Evolutionary conservation across 306 rosid genomes (phyloP), one percentile per base, ranked within the genome.

Genomic region (Sophora flavescens): DNA sequence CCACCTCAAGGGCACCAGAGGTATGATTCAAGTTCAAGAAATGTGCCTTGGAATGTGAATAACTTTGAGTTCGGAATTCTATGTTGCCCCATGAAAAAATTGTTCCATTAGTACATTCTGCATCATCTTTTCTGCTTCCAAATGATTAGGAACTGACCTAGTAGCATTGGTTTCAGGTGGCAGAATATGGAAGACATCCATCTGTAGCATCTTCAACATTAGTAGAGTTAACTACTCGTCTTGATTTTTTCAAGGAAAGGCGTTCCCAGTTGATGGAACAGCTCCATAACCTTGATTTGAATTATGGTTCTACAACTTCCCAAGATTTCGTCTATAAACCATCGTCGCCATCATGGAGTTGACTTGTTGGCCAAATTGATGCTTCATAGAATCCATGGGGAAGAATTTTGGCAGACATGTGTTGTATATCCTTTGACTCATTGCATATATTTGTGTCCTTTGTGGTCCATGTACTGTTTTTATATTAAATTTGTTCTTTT

Each of bases 261-360:
- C 99, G 99, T 48, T 92, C 97, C 0, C 96, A 96, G 88, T 83
- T 96, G 80, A 92, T 96, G 97, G 99, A 96, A 73, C 99, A 96
- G 80, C 99, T 96, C 68, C 99, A 96, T 84, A 92, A 92, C 87
- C 99, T 96, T 12, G 99, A 96, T 82, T 86, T 93, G 80, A 92
- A 89, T 80, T 96, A 92, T 36, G 97, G 98, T 58, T 82, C 93
- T 36, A 75, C 96, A 13, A 83, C 91, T 78, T 80, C 94, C 18
- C 93, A 87, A 87, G 96, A 89, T 80, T 81, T 89, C 62, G 82
- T 85, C 77, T 92, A 84, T 82, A 96, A 91, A 86, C 93, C 96
- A 12, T 79, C 97, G 0, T 93, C 97, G 13, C 96, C 94, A 4
- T 88, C 93, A 33, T 92, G 97, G 91, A 91, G 93, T 81, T 92